A percentile compares a stretch with the other conserved stretches of the same genome.
phyloP scores from a whole-genome alignment of 2,329 filamentous ascomycete genomes.

The Fusarium burgessii region DNA sequence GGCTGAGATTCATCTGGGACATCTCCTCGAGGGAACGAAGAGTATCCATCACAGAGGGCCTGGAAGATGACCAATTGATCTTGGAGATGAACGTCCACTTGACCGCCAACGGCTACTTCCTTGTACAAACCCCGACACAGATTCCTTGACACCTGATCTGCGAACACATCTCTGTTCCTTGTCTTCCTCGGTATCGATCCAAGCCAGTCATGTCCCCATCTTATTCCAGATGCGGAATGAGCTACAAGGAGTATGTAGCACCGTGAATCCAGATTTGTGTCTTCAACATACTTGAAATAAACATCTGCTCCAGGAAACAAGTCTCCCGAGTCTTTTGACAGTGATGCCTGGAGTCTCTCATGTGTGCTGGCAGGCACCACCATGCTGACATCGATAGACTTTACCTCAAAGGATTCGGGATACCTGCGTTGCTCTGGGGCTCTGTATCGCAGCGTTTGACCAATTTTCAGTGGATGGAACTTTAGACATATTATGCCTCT shows the following conservation, averaged over 20 bases:
- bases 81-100: conserved; percentile 69
- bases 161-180: conserved; percentile 44
- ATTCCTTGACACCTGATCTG: conserved; percentile 59
- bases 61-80: conserved; percentile 73
- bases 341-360: conserved; percentile 53
- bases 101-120: conserved; percentile 59
- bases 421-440: conserved; percentile 36
- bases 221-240: conserved; percentile 57
- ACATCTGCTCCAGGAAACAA: conserved; percentile 60
- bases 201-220: conserved; percentile 63
- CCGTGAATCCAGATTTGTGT: conserved; percentile 63
- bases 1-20: conserved; percentile 27
- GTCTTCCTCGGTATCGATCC: conserved; percentile 57
- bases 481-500: conserved; percentile 60
- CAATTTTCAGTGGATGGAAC: conserved; percentile 49
- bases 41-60: conserved; percentile 65
- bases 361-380: conserved; percentile 61
- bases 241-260: conserved; percentile 70
- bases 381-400: conserved; percentile 63
- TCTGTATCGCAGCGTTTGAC: conserved; percentile 54
- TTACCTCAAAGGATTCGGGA: conserved; percentile 53
- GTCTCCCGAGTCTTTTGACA: conserved; percentile 55
- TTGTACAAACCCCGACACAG: conserved; percentile 59
- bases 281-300: conserved; percentile 61
- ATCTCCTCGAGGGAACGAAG: conserved; percentile 57